These are phyloP conservation scores for Chytriomyces hyalinus DNA, from an alignment of 192 early-diverging fungal species.

Conservation along the genomic window DNA sequence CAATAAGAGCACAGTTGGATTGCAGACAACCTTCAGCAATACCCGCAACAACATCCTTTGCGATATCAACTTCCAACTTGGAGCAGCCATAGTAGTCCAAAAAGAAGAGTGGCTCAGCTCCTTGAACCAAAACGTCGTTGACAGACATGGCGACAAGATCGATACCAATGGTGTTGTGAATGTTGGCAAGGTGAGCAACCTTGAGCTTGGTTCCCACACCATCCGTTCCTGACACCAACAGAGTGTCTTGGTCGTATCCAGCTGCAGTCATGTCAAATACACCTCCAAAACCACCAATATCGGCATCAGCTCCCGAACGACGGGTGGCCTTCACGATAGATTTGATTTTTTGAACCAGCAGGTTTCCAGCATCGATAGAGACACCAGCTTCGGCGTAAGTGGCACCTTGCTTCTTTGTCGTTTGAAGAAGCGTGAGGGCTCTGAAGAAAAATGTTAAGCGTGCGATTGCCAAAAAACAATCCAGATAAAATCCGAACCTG, in stretches of 20 bases:
- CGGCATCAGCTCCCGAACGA: slow-evolving; percentile 92
- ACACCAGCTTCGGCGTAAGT: slow-evolving; percentile 98
- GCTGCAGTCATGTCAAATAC: slow-evolving; percentile 94
- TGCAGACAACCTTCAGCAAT: slow-evolving; percentile 92
- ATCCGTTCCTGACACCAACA: slow-evolving; percentile 97
- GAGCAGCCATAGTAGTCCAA: slow-evolving; percentile 98
- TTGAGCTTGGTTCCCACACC: slow-evolving; percentile 99
- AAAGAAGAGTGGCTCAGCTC: slow-evolving; percentile 98
- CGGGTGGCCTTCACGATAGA: slow-evolving; percentile 90
- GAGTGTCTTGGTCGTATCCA: slow-evolving; percentile 84
- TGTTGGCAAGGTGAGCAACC: slow-evolving; percentile 84
- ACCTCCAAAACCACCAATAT: slow-evolving; percentile 98
- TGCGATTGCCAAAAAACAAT: slow-evolving; percentile 43
- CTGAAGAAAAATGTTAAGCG: slow-evolving; percentile 24
- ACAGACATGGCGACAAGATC: slow-evolving; percentile 99
- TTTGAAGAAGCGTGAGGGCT: slow-evolving; percentile 55
- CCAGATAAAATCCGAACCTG: slow-evolving; percentile 47
- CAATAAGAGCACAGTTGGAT: slow-evolving; percentile 92
- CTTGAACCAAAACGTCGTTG: slow-evolving; percentile 98
- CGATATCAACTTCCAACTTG: slow-evolving; percentile 90
- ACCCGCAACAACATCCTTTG: slow-evolving; percentile 88
- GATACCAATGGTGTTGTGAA: slow-evolving; percentile 93
- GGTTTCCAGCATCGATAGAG: slow-evolving; percentile 93
- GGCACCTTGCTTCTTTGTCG: slow-evolving; percentile 59
- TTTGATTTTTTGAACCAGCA: slow-evolving; percentile 95